Conservation (phyloP, 768 basidiomycete species). For the Kwoniella shandongensis region DNA sequence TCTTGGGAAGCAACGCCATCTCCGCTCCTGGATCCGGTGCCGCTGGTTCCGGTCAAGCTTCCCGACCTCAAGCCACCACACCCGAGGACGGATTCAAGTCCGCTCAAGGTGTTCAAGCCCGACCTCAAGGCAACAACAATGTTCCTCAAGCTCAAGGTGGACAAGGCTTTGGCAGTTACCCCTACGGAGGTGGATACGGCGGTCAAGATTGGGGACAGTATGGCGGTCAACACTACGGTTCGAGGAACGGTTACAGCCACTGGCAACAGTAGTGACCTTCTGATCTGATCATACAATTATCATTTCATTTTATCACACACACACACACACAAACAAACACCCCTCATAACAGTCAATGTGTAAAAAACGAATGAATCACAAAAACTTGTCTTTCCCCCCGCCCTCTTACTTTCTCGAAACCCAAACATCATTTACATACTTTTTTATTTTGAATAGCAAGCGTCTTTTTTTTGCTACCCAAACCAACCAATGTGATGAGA, state of each 20-base stretch:
- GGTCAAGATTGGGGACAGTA: constrained; percentile 48
- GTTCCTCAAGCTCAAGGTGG: constrained; percentile 16
- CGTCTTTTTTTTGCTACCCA: too few species aligned
- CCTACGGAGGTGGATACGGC: constrained; percentile 41
- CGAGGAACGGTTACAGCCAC: constrained; percentile 37
- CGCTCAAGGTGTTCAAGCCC: constrained; percentile 6
- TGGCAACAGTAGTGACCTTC: constrained; percentile 48
- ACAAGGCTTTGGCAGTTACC: constrained; percentile 25
- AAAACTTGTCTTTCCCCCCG: too few species aligned
- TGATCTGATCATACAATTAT: too few species aligned
- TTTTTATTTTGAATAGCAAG: too few species aligned
- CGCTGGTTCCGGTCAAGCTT: constrained; percentile 7
- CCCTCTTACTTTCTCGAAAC: too few species aligned
- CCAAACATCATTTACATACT: too few species aligned
- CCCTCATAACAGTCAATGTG: not conserved
- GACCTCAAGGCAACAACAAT: constrained; percentile 7
- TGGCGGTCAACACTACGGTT: constrained; percentile 25
- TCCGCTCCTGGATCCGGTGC: constrained; percentile 11
- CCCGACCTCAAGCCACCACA: constrained; percentile 28
- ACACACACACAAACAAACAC: not conserved
- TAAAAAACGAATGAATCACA: too few species aligned
- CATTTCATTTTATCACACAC: not conserved
- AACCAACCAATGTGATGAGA: too few species aligned
- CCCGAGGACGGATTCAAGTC: constrained; percentile 43
- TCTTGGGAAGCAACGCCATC: constrained; percentile 33